Evolutionary conservation across 2,329 filamentous ascomycete genomes (phyloP).

Genomic region (Exophiala calicioides): DNA sequence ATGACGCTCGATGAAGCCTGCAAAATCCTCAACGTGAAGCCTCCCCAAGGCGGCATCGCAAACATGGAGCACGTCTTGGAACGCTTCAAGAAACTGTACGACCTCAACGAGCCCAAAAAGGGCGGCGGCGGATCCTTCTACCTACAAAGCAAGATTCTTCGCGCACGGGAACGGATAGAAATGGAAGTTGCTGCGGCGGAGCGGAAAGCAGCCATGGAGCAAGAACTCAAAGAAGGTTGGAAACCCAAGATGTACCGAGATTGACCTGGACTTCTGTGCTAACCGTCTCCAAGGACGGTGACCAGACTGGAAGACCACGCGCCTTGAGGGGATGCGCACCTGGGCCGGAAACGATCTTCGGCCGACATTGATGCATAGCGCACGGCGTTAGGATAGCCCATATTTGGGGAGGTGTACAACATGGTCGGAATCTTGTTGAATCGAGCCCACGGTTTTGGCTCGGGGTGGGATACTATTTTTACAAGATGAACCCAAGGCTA

Average conservation of each 20-base stretch:
- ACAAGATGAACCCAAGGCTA: not conserved
- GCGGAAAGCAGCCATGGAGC: slow-evolving; percentile 71
- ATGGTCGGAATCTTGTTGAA: not conserved
- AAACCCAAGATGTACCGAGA: slow-evolving; percentile 96
- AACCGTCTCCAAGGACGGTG: slow-evolving; percentile 31
- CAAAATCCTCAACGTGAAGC: slow-evolving; percentile 94
- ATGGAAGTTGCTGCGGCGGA: slow-evolving; percentile 73
- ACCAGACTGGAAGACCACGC: slow-evolving; percentile 15
- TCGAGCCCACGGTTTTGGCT: too few relatives aligned
- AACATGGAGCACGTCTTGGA: slow-evolving; percentile 78
- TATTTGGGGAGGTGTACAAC: slow-evolving; percentile 21
- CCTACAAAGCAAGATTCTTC: slow-evolving; percentile 91
- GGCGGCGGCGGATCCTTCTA: slow-evolving; percentile 84
- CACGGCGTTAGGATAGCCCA: slow-evolving; percentile 23
- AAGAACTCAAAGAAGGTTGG: slow-evolving; percentile 81
- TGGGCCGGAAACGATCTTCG: too few relatives aligned
- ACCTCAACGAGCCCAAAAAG: slow-evolving; percentile 90
- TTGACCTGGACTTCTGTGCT: slow-evolving; percentile 53
- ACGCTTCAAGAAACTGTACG: slow-evolving; percentile 92
- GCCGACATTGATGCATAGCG: slow-evolving; percentile 28
- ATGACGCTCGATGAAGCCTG: slow-evolving; percentile 95
- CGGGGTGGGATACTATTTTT: too few relatives aligned
- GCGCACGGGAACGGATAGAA: slow-evolving; percentile 90
- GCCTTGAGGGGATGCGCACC: not conserved
- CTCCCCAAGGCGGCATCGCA: slow-evolving; percentile 73